Percentiles rank a stretch among this genome's conserved stretches.
phyloP scores from a whole-genome alignment of 176 grass and related monocot species.

The Triticum turgidum region DNA sequence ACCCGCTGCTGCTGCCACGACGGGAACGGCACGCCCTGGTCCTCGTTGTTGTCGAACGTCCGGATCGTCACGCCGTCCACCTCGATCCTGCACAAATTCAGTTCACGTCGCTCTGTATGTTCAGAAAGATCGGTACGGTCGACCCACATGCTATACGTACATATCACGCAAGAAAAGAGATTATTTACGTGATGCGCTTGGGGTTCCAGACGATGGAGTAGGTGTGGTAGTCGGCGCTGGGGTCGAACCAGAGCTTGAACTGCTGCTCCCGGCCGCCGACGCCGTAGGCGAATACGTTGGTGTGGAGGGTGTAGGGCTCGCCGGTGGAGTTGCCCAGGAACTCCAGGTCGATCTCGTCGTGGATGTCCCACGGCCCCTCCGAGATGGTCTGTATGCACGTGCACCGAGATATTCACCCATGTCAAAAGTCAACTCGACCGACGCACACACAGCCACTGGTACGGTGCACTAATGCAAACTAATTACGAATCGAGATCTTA shows the following conservation, averaged over 20 bases:
- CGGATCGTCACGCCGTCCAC: conserved; percentile 58
- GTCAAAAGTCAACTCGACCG: conserved; percentile 30
- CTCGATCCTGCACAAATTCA: conserved; percentile 31
- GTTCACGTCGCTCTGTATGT: too few relatives aligned
- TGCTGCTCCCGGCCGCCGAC: conserved; percentile 59
- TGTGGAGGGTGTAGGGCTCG: conserved; percentile 70
- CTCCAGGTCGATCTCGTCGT: conserved; percentile 84
- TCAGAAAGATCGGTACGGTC: too few relatives aligned
- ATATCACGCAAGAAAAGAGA: too few relatives aligned
- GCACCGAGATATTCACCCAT: not conserved
- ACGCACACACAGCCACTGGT: too few relatives aligned
- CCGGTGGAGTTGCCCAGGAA: conserved; percentile 63
- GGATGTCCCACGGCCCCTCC: conserved; percentile 39
- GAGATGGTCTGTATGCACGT: conserved; percentile 43
- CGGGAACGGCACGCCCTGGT: conserved; percentile 39
- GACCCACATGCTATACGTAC: too few relatives aligned
- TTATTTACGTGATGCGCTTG: conserved; percentile 34
- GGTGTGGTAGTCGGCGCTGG: conserved; percentile 63
- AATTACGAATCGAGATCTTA: conserved; percentile 18
- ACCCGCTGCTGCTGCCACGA: conserved; percentile 52
- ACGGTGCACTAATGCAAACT: too few relatives aligned
- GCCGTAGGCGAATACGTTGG: conserved; percentile 72
- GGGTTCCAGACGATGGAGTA: conserved; percentile 85
- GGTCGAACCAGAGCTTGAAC: conserved; percentile 72
- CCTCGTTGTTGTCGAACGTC: conserved; percentile 61